Conservation (phyloP, 441 rosid species). For the Corymbia citriodora region DNA sequence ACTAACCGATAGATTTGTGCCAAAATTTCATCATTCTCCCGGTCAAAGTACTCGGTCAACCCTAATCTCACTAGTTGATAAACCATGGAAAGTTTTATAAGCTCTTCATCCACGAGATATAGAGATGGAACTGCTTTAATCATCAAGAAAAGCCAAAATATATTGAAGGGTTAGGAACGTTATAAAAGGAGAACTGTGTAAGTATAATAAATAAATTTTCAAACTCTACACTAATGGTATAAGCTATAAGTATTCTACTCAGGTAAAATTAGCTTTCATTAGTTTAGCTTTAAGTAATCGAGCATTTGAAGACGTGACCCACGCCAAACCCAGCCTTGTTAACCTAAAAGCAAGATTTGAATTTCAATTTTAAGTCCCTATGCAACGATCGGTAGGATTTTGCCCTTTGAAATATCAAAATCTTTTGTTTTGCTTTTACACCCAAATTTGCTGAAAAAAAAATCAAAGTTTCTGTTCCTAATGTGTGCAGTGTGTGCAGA, state of each 20-base stretch:
- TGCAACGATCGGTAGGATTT: not conserved
- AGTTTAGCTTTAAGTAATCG: not conserved
- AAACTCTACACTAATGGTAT: not conserved
- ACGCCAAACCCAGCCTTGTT: not conserved
- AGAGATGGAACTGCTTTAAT: conserved; percentile 30
- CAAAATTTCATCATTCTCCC: conserved; percentile 34
- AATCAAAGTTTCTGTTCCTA: no score
- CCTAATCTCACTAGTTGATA: conserved; percentile 46
- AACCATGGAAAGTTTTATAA: conserved; percentile 35
- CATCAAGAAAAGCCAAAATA: not conserved
- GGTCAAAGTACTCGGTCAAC: conserved; percentile 32
- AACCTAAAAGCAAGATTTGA: not conserved
- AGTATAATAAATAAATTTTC: not conserved
- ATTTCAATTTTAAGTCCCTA: not conserved
- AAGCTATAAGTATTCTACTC: not conserved
- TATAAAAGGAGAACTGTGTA: not conserved
- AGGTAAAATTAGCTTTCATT: not conserved
- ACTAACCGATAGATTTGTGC: conserved; percentile 31
- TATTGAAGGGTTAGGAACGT: not conserved
- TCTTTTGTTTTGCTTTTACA: not conserved
- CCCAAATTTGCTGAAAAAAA: not conserved
- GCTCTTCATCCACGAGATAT: conserved; percentile 39
- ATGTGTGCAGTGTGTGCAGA: not conserved
- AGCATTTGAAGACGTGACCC: not conserved
- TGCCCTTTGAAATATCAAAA: not conserved